Percentiles rank a stretch among this genome's conserved stretches.
Conservation (phyloP, 768 basidiomycete genomes). For the Amylocystis lapponica region DNA sequence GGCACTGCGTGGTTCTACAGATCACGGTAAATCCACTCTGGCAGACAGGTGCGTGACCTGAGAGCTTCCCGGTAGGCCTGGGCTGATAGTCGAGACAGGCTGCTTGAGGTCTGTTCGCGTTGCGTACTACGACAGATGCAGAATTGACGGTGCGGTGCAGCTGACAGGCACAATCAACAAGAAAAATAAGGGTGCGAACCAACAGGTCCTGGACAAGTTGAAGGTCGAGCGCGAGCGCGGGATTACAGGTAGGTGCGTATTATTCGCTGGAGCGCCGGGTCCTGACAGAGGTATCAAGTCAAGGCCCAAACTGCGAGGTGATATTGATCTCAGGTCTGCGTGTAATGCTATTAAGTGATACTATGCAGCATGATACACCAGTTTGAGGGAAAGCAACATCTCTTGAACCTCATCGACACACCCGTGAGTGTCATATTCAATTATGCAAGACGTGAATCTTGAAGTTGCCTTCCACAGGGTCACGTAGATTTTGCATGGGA, state of each 20-base stretch:
- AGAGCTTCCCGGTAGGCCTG: too few species aligned
- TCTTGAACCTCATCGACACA: slow-evolving; percentile 95
- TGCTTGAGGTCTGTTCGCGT: slow-evolving; percentile 58
- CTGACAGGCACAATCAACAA: slow-evolving; percentile 82
- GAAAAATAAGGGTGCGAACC: slow-evolving; percentile 59
- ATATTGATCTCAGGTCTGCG: too few species aligned
- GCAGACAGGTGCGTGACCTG: slow-evolving; percentile 63
- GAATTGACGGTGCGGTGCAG: slow-evolving; percentile 33
- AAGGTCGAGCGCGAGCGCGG: slow-evolving; percentile 97
- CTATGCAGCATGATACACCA: slow-evolving; percentile 69
- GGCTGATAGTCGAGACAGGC: slow-evolving; percentile 29
- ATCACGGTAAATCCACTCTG: slow-evolving; percentile 94
- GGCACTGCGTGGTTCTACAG: slow-evolving; percentile 29
- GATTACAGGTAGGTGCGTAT: slow-evolving; percentile 69
- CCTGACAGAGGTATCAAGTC: slow-evolving; percentile 41
- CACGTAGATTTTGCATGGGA: slow-evolving; percentile 99
- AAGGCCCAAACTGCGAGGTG: slow-evolving; percentile 94
- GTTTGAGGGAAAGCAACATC: slow-evolving; percentile 47
- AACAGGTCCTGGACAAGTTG: slow-evolving; percentile 87
- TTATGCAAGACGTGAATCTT: neutral
- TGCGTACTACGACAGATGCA: neutral
- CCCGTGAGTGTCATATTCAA: slow-evolving; percentile 47
- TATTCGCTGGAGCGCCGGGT: neutral
- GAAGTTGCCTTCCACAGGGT: slow-evolving; percentile 40
- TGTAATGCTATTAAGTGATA: too few species aligned